Evolutionary conservation across 768 basidiomycete genomes (phyloP), one percentile per base, ranked within the genome.

Genomic region (Mycena epipterygia): DNA sequence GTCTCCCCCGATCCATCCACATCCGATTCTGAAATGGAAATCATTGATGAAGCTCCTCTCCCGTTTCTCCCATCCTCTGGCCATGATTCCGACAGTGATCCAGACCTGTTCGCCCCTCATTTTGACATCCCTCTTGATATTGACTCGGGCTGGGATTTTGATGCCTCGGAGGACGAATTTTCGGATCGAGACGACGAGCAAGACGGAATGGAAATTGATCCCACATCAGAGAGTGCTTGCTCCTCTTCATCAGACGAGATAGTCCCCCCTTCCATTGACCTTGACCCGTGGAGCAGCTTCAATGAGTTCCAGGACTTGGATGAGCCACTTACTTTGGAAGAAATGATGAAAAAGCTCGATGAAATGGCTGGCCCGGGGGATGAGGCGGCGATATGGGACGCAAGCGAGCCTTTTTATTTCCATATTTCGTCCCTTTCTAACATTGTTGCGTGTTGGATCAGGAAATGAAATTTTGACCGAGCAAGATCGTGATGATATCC

Each of bases 301-400:
- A 46, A 62, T 37, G 60, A 62, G 23, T 62, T 62, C 17, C 60
- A 48, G 23, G 60, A 62, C 23, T 23, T 33, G 13, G 46, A 58
- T 42, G 23, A n/a, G 13, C 56, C 56, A 2, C 5, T 58, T 29
- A 23, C 56, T 8, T n/a, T 58, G 11, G 37, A 39, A 39, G n/a
- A 58, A 29, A 58, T 58, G 56, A 42, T 39, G 39, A 16, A 58
- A 21, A 21, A 39, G 27, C 56, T 58, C 37, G 37, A 58, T 32
- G 56, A 42, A 2, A 58, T 58, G 56, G 4, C 23, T 16, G 56
- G 56, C 3, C 56, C 56, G 5, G 56, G 27, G 5, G 23, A 58
- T 5, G 56, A 58, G 21, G 39, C 56, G 3, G 37, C 5, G 6
- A 5, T 39, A 6, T 58, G 56, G 56, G 56, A 58, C 14, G 37